phyloP scores from a whole-genome alignment of 2,329 filamentous ascomycete species.

The Monosporascus sp. region DNA sequence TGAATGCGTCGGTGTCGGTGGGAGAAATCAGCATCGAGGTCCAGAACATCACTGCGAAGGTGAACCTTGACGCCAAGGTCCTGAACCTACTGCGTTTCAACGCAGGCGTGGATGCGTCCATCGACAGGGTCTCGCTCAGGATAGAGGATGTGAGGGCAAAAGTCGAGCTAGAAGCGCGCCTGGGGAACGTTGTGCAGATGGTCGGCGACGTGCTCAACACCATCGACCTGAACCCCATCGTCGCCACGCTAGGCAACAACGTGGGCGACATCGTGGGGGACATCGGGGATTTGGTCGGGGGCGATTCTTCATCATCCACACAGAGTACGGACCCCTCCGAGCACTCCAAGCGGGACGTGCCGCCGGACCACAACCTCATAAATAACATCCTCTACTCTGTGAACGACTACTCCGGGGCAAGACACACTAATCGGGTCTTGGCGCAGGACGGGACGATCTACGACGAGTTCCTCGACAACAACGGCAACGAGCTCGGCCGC shows the following conservation, averaged over 20 bases:
- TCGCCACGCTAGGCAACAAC: conserved; percentile 48
- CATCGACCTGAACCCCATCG: conserved; percentile 55
- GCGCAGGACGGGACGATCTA: conserved; percentile 50
- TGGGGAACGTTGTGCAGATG: conserved; percentile 56
- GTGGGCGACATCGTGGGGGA: conserved; percentile 43
- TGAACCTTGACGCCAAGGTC: conserved; percentile 56
- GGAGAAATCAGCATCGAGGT: conserved; percentile 55
- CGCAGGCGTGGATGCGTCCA: conserved; percentile 54
- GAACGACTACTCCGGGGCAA: conserved; percentile 53
- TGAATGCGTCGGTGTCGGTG: conserved; percentile 54
- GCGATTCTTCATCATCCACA: conserved; percentile 17
- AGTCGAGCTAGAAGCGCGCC: conserved; percentile 53
- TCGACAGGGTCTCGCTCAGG: conserved; percentile 49
- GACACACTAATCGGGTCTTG: conserved; percentile 51
- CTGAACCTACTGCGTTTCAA: conserved; percentile 54
- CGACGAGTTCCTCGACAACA: conserved; percentile 49
- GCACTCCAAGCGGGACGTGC: conserved; percentile 12
- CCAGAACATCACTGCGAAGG: conserved; percentile 54
- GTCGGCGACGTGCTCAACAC: conserved; percentile 52
- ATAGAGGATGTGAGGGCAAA: conserved; percentile 56
- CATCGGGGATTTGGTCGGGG: conserved; percentile 23
- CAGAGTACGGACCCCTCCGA: conserved; percentile 17
- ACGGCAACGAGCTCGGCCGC: conserved; percentile 39
- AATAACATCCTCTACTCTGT: conserved; percentile 56
- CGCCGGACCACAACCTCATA: conserved; percentile 40